Evolutionary conservation across 1,284 basidiomycete genomes (phyloP).

Genomic region (Mixia osmundae): DNA sequence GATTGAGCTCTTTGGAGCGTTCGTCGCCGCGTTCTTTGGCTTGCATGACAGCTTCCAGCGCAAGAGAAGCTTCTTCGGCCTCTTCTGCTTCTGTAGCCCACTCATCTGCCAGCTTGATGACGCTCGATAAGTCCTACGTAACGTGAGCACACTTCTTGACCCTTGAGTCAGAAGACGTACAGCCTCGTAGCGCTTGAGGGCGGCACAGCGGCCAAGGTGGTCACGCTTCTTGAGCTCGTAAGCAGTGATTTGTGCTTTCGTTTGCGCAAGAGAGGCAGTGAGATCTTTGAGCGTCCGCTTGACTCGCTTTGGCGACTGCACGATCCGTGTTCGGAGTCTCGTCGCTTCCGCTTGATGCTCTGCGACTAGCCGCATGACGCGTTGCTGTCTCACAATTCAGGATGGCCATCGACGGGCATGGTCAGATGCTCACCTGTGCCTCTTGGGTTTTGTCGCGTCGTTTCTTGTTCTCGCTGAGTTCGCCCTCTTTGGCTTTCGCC

Average conservation of each 20-base stretch:
- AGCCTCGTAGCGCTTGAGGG: constrained; percentile 7
- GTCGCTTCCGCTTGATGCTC: constrained; percentile 8
- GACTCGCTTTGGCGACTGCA: constrained; percentile 10
- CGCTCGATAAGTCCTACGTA: constrained; percentile 5
- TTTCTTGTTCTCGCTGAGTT: constrained; percentile 3
- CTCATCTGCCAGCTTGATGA: constrained; percentile 10
- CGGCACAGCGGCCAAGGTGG: constrained; percentile 5
- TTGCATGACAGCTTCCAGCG: constrained; percentile 1
- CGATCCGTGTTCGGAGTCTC: constrained; percentile 5
- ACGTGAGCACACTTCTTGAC: too few relatives aligned
- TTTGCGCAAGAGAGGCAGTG: constrained; percentile 4
- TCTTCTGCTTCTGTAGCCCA: constrained; percentile 5
- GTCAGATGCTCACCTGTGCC: constrained; percentile 5
- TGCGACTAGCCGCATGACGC: constrained; percentile 2
- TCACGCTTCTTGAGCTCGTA: constrained; percentile 6
- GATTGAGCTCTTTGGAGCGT: constrained; percentile 6
- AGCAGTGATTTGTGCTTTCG: constrained; percentile 8
- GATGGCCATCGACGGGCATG: too few relatives aligned
- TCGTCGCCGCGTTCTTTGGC: constrained; percentile 3
- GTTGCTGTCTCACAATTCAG: constrained; percentile 5
- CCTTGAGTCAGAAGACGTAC: neutral
- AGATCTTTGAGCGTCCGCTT: constrained; percentile 8
- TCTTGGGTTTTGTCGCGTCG: constrained; percentile 2
- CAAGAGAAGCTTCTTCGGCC: neutral
- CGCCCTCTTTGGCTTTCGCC: neutral